Conservation (phyloP, 768 basidiomycete species). For the Tremella fuciformis region DNA sequence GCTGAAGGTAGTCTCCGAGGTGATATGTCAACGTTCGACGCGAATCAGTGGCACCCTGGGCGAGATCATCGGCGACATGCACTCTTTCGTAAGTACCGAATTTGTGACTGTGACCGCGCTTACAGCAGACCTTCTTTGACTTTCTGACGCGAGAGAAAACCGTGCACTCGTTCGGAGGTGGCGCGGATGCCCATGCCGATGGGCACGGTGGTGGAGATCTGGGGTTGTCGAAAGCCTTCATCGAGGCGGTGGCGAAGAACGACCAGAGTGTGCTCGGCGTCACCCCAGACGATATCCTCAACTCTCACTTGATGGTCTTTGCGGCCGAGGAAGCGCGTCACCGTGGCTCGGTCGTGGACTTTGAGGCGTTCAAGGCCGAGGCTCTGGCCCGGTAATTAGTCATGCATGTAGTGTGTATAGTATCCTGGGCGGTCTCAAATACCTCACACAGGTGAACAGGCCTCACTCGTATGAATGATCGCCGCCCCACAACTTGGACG, state of each 20-base stretch:
- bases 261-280: slow-evolving; percentile 67
- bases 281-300: slow-evolving; percentile 63
- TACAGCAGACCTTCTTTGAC: slow-evolving; percentile 61
- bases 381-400: not conserved
- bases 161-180: slow-evolving; percentile 38
- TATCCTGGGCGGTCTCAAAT: no score
- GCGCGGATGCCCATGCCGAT: slow-evolving; percentile 51
- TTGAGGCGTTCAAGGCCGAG: slow-evolving; percentile 60
- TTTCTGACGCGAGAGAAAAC: slow-evolving; percentile 58
- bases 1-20: slow-evolving; percentile 54
- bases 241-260: slow-evolving; percentile 66
- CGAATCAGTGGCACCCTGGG: slow-evolving; percentile 79
- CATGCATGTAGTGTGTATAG: not conserved
- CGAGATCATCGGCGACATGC: slow-evolving; percentile 81
- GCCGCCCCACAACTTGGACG: no score
- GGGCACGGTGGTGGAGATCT: slow-evolving; percentile 78
- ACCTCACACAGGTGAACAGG: no score
- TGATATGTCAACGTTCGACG: slow-evolving; percentile 72
- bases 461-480: no score
- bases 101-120: not conserved
- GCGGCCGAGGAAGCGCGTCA: slow-evolving; percentile 74
- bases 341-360: slow-evolving; percentile 68
- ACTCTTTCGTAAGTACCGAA: slow-evolving; percentile 62
- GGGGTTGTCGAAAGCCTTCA: slow-evolving; percentile 68
- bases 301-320: slow-evolving; percentile 77